Evolutionary conservation across 345 rosid species (phyloP).

Genomic region (Arabidopsis suecica): DNA sequence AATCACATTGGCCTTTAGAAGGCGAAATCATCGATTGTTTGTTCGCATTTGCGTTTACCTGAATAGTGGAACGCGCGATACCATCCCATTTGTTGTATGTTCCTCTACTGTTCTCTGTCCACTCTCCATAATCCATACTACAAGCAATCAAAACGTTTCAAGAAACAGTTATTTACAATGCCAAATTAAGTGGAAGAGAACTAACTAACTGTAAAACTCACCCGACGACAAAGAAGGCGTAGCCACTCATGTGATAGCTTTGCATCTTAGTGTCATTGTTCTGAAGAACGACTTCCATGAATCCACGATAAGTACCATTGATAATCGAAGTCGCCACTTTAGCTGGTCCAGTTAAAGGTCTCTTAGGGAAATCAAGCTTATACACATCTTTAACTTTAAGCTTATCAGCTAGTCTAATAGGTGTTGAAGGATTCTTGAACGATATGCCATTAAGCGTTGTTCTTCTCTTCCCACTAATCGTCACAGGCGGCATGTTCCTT

Average conservation of each 20-base stretch:
- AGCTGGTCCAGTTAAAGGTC: constrained; percentile 80
- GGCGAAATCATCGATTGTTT: not conserved
- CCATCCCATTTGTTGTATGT: constrained; percentile 99
- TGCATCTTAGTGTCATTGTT: constrained; percentile 96
- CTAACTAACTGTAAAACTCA: constrained; percentile 39
- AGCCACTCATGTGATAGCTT: constrained; percentile 92
- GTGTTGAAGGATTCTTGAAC: constrained; percentile 86
- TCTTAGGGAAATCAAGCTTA: constrained; percentile 88
- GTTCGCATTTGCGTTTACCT: constrained; percentile 51
- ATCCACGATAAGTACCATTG: constrained; percentile 92
- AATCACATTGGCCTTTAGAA: not conserved
- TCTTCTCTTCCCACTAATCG: constrained; percentile 66
- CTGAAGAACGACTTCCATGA: constrained; percentile 94
- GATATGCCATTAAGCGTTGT: constrained; percentile 86
- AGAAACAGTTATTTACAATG: not conserved
- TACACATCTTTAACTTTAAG: constrained; percentile 80
- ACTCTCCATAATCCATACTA: constrained; percentile 98
- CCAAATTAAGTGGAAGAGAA: no score
- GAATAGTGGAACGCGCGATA: constrained; percentile 85
- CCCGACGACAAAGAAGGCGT: constrained; percentile 95
- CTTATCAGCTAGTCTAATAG: constrained; percentile 91
- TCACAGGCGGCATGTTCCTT: constrained; percentile 76
- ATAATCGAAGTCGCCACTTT: constrained; percentile 76
- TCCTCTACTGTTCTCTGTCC: constrained; percentile 97
- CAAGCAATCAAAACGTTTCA: constrained; percentile 29